phyloP scores from a whole-genome alignment of 805 yeast genomes.

The Ogataea henricii region DNA sequence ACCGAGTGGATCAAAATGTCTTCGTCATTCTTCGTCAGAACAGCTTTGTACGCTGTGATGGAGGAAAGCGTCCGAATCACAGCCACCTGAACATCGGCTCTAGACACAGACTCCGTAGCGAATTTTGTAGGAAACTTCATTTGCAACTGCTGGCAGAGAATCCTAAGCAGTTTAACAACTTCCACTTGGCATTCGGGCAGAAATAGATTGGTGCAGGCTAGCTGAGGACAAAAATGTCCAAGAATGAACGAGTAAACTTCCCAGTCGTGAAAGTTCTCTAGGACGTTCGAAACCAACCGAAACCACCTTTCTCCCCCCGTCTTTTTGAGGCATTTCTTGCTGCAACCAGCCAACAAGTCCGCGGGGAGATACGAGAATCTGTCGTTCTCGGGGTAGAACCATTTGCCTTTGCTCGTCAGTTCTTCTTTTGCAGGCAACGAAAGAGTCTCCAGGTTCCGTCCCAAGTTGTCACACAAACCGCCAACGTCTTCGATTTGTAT shows the following conservation, averaged over 20 bases:
- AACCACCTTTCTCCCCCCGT: slow-evolving; percentile 54
- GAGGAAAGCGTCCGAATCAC: slow-evolving; percentile 63
- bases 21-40: slow-evolving; percentile 56
- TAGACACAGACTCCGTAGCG: slow-evolving; percentile 46
- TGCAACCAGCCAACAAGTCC: slow-evolving; percentile 43
- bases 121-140: slow-evolving; percentile 47
- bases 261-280: slow-evolving; percentile 64
- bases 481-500: slow-evolving; percentile 61
- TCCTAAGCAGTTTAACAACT: slow-evolving; percentile 40
- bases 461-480: slow-evolving; percentile 62
- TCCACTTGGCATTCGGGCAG: slow-evolving; percentile 41
- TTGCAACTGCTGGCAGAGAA: slow-evolving; percentile 60
- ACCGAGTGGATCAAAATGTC: slow-evolving; percentile 65
- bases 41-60: slow-evolving; percentile 58
- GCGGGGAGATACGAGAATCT: slow-evolving; percentile 47
- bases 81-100: slow-evolving; percentile 67
- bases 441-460: slow-evolving; percentile 44
- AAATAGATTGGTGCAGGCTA: slow-evolving; percentile 59
- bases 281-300: slow-evolving; percentile 45
- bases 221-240: slow-evolving; percentile 71
- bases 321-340: slow-evolving; percentile 27
- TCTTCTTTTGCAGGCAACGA: slow-evolving; percentile 17
- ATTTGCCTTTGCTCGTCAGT: slow-evolving; percentile 35
- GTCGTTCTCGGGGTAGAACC: slow-evolving; percentile 63
- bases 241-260: slow-evolving; percentile 66